These are phyloP conservation scores for Fonsecaea nubica DNA, from an alignment of 2,329 filamentous ascomycete genomes.

Conservation along the genomic window DNA sequence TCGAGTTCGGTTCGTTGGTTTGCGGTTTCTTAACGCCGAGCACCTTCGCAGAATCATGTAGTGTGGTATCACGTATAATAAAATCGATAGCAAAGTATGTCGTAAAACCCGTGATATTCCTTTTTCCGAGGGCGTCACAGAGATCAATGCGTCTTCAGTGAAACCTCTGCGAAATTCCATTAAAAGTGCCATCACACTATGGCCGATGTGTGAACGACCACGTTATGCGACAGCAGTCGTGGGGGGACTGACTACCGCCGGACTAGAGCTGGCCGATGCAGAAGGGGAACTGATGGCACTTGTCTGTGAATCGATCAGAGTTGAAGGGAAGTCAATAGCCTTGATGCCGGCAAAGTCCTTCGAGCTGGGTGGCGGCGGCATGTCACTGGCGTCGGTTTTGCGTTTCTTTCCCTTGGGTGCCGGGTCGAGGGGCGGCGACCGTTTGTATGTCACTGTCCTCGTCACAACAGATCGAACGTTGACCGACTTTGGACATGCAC, in stretches of 20 bases:
- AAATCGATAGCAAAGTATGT: slow-evolving; percentile 24
- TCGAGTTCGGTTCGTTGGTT: slow-evolving; percentile 22
- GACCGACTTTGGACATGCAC: slow-evolving; percentile 68
- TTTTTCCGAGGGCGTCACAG: background rate
- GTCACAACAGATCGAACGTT: slow-evolving; percentile 89
- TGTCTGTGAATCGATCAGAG: slow-evolving; percentile 25
- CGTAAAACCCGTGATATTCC: slow-evolving; percentile 24
- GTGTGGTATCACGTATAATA: slow-evolving; percentile 38
- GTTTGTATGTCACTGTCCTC: slow-evolving; percentile 89
- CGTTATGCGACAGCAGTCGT: slow-evolving; percentile 24
- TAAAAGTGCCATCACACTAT: slow-evolving; percentile 2
- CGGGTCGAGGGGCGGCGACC: slow-evolving; percentile 74
- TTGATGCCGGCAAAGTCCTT: slow-evolving; percentile 26
- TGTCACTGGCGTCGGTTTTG: slow-evolving; percentile 59
- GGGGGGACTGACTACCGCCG: slow-evolving; percentile 21
- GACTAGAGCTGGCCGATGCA: slow-evolving; percentile 15
- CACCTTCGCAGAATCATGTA: slow-evolving; percentile 31
- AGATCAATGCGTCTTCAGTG: slow-evolving; percentile 4
- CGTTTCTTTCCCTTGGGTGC: slow-evolving; percentile 92
- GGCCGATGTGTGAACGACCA: background rate
- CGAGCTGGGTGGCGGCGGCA: slow-evolving; percentile 32
- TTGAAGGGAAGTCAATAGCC: slow-evolving; percentile 30
- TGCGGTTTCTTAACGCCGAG: slow-evolving; percentile 32
- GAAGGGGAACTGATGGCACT: slow-evolving; percentile 11
- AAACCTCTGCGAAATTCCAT: background rate